Evolutionary conservation across 305 asterid genomes (phyloP), one percentile per base, ranked within the genome.

Genomic region (Stenogyne calaminthoides): DNA sequence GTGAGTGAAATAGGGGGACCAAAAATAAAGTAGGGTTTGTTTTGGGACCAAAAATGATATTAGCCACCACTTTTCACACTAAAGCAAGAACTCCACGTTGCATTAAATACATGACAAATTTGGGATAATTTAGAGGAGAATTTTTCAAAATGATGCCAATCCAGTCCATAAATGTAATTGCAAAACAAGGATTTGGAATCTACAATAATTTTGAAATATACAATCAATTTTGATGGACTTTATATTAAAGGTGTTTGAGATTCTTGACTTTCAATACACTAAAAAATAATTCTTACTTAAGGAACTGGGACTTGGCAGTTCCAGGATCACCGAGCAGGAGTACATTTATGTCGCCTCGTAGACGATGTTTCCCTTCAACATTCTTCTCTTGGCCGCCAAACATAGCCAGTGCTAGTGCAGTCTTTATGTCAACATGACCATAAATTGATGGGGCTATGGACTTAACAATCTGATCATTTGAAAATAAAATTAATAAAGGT

Each of bases 241-340:
- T n/a, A 46, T 51, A 39, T 52, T 5, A 52, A 18, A 56, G 69
- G 32, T 16, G 63, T 44, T 52, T 36, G 9, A 18, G 22, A 67
- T 60, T 64, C 37, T 52, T 1, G 29, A 59, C 27, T 67, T 64
- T 12, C 14, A 71, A 56, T 36, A 62, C 42, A 74, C 16, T 73
- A 5, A 20, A 70, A 77, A 57, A 55, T 37, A 44, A n/a, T 42
- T 64, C 97, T 76, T 88, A 95, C 98, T 95, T 95, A 47, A 95
- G 96, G 80, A 95, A 87, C 82, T 95, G 97, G 63, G 99, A 95
- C 88, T 95, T 95, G 73, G 99, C 98, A 14, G 98, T 95, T 71
- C 98, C 98, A 67, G 98, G 99, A 84, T 95, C 99, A 81, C 97
- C 99, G 64, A 95, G 81, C 72, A 95, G 88, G 80, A 95, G 97